phyloP scores from a whole-genome alignment of 805 yeast species.

The Debaryomyces prosopidis region DNA sequence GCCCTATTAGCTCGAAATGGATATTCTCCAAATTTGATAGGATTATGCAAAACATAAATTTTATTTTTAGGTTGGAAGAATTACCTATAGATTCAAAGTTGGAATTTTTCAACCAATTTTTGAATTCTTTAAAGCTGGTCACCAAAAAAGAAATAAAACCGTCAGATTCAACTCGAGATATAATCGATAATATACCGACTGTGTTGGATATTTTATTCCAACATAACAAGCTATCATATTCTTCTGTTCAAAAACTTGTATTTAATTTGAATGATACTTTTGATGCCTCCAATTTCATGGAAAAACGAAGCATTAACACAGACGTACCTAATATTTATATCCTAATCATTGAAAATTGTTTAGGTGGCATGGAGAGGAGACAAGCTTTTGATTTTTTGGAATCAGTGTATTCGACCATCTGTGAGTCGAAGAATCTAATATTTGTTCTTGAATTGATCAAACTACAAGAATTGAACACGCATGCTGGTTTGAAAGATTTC shows the following conservation, averaged over 20 bases:
- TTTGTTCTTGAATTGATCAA: conserved; percentile 18
- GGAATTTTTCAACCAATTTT: conserved; percentile 21
- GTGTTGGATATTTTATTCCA: conserved; percentile 23
- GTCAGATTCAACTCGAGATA: conserved; percentile 31
- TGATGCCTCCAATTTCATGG: conserved; percentile 23
- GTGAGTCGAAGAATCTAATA: conserved; percentile 16
- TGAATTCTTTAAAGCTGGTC: conserved; percentile 22
- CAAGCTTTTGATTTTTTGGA: conserved; percentile 15
- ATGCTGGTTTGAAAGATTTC: conserved; percentile 12
- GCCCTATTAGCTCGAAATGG: conserved; percentile 36
- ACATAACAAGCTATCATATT: conserved; percentile 15
- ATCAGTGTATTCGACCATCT: conserved; percentile 14
- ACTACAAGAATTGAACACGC: conserved; percentile 8
- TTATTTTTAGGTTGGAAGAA: conserved; percentile 23
- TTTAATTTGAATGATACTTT: conserved; percentile 34
- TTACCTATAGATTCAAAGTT: conserved; percentile 25
- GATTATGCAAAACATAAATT: conserved; percentile 24
- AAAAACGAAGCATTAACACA: conserved; percentile 1
- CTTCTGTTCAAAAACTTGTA: conserved; percentile 21
- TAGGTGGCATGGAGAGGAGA: conserved; percentile 6
- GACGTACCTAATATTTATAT: conserved; percentile 12
- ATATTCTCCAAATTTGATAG: conserved; percentile 29
- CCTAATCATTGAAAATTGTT: conserved; percentile 8
- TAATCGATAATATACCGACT: conserved; percentile 31
- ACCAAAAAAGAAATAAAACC: conserved; percentile 31